Conservation (phyloP, 2,329 filamentous ascomycete genomes). For the Venturia effusa region DNA sequence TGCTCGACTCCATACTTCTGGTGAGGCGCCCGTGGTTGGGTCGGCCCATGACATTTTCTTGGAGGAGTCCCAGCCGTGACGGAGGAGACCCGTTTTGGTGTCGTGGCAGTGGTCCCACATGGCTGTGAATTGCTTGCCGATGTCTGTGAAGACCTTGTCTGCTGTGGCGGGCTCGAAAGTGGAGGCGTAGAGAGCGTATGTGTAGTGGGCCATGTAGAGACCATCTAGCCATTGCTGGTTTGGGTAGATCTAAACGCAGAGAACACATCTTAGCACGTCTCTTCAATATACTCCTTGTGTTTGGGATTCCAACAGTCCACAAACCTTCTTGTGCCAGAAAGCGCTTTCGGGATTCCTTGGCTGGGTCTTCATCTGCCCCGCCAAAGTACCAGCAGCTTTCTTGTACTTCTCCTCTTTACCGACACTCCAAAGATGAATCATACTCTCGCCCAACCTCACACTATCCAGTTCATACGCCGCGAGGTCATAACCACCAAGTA, state of each 20-base stretch:
- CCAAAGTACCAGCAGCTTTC: neutral
- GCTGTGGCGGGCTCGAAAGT: neutral
- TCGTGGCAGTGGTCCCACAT: slow-evolving; percentile 16
- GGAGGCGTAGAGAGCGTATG: neutral
- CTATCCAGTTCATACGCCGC: neutral
- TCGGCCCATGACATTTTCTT: slow-evolving; percentile 42
- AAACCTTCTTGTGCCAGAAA: neutral
- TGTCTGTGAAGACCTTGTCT: neutral
- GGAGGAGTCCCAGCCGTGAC: slow-evolving; percentile 44
- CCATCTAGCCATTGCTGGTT: neutral
- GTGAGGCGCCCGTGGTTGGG: slow-evolving; percentile 37
- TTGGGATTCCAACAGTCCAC: too few relatives aligned
- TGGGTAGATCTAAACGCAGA: neutral
- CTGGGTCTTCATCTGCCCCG: neutral
- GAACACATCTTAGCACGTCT: too few relatives aligned
- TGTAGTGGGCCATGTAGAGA: neutral
- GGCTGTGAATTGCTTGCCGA: slow-evolving; percentile 27
- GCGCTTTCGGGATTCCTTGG: neutral
- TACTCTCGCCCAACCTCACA: neutral
- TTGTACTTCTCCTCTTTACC: neutral
- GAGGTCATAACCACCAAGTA: neutral
- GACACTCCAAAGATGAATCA: neutral
- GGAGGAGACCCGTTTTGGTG: slow-evolving; percentile 31
- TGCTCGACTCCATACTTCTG: slow-evolving; percentile 42
- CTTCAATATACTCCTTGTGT: too few relatives aligned